Evolutionary conservation across 2,329 filamentous ascomycete species (phyloP).

Genomic region (Paecilomyces sp.): DNA sequence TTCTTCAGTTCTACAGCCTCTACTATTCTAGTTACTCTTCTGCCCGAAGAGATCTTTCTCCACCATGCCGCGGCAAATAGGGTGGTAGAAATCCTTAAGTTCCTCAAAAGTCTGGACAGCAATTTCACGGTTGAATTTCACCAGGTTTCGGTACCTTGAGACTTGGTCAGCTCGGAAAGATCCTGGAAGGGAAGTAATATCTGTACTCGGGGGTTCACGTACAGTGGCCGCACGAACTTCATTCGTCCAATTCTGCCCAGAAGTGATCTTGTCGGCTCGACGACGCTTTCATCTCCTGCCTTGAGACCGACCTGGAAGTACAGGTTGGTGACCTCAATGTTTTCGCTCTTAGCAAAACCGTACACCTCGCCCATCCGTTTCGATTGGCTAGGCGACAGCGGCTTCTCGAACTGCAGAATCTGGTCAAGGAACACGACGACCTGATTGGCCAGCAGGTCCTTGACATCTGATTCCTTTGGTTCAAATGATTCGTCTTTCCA

Average conservation of each 20-base stretch:
- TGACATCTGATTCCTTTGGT: conserved; percentile 62
- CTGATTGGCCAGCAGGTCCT: conserved; percentile 75
- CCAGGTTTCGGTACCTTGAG: conserved; percentile 55
- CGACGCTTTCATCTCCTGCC: conserved; percentile 62
- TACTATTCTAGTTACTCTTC: conserved; percentile 8
- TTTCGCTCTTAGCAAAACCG: conserved; percentile 64
- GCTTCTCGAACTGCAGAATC: conserved; percentile 59
- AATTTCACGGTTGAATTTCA: conserved; percentile 64
- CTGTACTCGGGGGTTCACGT: conserved; percentile 11
- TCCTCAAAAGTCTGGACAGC: conserved; percentile 78
- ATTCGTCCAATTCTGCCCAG: conserved; percentile 81
- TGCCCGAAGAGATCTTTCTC: conserved; percentile 68
- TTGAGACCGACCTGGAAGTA: conserved; percentile 75
- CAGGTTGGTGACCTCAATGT: conserved; percentile 76
- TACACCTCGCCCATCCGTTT: conserved; percentile 70
- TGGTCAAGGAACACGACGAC: conserved; percentile 83
- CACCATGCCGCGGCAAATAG: conserved; percentile 79
- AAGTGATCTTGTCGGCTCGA: conserved; percentile 64
- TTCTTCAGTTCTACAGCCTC: neutral
- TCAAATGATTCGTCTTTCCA: conserved; percentile 61
- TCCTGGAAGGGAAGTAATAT: neutral
- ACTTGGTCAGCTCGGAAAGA: neutral
- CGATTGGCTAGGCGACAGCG: conserved; percentile 59
- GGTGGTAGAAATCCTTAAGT: conserved; percentile 90
- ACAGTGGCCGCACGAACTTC: conserved; percentile 93